phyloP scores from a whole-genome alignment of 148 eudicot genomes.

The Gaultheria prostrata region DNA sequence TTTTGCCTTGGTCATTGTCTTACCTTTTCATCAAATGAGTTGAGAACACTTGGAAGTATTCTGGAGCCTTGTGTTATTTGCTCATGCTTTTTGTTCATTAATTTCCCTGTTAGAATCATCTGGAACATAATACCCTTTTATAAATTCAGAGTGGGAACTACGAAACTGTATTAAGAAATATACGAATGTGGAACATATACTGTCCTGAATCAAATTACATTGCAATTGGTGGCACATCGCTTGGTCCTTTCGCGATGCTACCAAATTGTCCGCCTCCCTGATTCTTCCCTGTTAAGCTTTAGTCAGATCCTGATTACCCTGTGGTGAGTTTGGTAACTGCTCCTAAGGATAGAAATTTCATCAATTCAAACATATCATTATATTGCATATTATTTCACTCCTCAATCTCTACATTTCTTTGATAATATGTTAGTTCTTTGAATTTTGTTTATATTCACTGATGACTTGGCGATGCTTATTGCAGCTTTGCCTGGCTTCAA shows the following conservation, averaged over 20 bases:
- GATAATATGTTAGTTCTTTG: not conserved
- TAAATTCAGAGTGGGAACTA: not conserved
- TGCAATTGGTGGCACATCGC: not conserved
- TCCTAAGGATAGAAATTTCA: not conserved
- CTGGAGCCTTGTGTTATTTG: not conserved
- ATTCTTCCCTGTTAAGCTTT: too few species aligned
- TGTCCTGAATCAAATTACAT: not conserved
- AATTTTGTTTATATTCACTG: not conserved
- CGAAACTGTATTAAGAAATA: too few species aligned
- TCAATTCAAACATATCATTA: too few species aligned
- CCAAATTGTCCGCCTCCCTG: not conserved
- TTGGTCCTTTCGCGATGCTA: not conserved
- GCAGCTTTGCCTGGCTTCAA: conserved; percentile 97
- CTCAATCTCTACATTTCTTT: not conserved
- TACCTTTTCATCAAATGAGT: not conserved
- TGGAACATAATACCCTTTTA: not conserved
- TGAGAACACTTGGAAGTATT: not conserved
- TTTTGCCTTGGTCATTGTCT: not conserved
- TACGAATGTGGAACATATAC: not conserved
- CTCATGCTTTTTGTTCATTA: not conserved
- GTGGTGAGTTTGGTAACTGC: not conserved
- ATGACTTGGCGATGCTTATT: not conserved
- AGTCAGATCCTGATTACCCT: not conserved
- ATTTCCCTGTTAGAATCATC: not conserved
- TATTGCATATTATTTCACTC: not conserved